Evolutionary conservation across 306 rosid genomes (phyloP), one percentile per base, ranked within the genome.

Genomic region (Pyrus communis): DNA sequence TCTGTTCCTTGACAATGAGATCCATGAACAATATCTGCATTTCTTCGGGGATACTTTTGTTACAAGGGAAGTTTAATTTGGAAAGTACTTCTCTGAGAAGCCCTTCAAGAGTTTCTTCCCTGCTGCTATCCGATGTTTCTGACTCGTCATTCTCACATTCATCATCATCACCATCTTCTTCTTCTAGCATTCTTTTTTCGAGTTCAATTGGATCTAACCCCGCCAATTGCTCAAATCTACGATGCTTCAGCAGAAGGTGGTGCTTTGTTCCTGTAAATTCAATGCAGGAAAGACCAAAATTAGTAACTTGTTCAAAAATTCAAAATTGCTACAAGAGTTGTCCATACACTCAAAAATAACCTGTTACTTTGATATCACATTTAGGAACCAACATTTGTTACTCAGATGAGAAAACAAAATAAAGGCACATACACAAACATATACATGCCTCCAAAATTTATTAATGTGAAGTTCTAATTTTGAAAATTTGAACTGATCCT

Each of bases 211-310:
- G 93, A 82, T 96, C 97, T 61, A 93, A 75, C 67, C 84, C 93
- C 0, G 99, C 98, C 67, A 96, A 84, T 77, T 84, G 89, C 90
- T 93, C 99, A 35, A 96, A 96, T 79, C 99, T 84, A 2, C 91
- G 67, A 63, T 89, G 99, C 85, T 92, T 87, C 73, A 86, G 85
- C 61, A 92, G 57, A 65, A 96, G 86, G 68, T 89, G 90, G 68
- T 82, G 88, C 89, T 91, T 91, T 22, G 97, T 87, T 80, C 91
- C 99, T 96, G 88, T 31, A 79, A 84, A 85, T 42, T 64, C 74
- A 51, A 74, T 21, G 68, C 58, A 54, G 22, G 77, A 6, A 72
- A 13, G 35, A 79, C 74, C 51, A 21, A 52, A 43, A 7, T n/a
- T 42, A 35, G 52, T 43, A 51, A 59, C 54, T 45, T 67, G 65